Evolutionary conservation across 2,329 filamentous ascomycete species (phyloP), one percentile per base, ranked within the genome.

Genomic region (Didymella lethalis): DNA sequence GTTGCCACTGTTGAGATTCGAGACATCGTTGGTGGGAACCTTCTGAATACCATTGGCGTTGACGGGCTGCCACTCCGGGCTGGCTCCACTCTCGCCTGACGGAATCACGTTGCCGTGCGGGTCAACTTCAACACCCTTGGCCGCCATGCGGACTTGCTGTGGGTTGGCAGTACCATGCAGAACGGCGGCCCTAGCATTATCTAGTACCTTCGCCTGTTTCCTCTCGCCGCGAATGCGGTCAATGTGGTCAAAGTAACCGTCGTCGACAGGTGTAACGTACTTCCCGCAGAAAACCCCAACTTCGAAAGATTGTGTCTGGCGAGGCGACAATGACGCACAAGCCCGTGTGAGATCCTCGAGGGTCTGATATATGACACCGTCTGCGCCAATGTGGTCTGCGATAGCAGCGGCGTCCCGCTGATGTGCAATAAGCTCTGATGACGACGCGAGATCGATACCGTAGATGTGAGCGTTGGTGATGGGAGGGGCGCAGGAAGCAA

Each of bases 261-360:
- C 84, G 1, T 89, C 86, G 1, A 97, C 90, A 0, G 87, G 87
- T 0, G 94, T 97, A 61, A 91, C 84, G 77, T 97, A 97, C 64
- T 88, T 87, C 45, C 94, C 94, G 72, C 88, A 92, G 80, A 98
- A 97, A 8, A 97, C 93, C 53, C 94, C 93, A 2, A 96, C 88
- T 74, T 98, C 94, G 66, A 97, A 97, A 54, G 89, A 82, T 63
- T 85, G 81, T 8, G 82, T 82, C 68, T 85, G 78, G 54, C 84
- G 80, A 49, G 87, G 84, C 61, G 87, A 88, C 4, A 91, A 85
- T 65, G 92, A 88, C 1, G 88, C 84, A 72, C 93, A 97, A 0
- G 93, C 88, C 29, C 84, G 86, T 72, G 90, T 89, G n/a, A 98
- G 82, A 69, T 96, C 93, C 1, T 88, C 84, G 1, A 98, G 84